phyloP scores from a whole-genome alignment of 495 filamentous ascomycete genomes.

The Penicillium goetzii region DNA sequence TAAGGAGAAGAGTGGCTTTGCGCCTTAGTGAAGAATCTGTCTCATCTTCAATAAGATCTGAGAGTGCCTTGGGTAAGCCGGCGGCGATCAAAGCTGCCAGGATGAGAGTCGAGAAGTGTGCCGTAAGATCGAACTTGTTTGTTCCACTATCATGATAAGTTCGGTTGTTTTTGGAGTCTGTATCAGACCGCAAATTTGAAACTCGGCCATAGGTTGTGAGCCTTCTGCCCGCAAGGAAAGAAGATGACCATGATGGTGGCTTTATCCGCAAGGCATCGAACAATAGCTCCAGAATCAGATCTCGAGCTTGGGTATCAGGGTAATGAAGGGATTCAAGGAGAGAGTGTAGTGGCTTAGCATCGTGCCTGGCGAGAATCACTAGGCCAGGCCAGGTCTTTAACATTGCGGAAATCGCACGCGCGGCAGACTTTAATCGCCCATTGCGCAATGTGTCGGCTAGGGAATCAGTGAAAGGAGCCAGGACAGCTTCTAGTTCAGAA shows the following conservation, averaged over 20 bases:
- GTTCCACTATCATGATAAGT: constrained; percentile 61
- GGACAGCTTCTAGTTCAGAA: constrained; percentile 76
- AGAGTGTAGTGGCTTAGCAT: constrained; percentile 80
- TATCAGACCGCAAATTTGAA: constrained; percentile 76
- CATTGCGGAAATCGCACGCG: constrained; percentile 83
- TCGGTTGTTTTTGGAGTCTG: constrained; percentile 48
- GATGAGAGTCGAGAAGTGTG: constrained; percentile 91
- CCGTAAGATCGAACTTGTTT: constrained; percentile 78
- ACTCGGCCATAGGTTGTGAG: constrained; percentile 95
- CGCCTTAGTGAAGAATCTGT: constrained; percentile 76
- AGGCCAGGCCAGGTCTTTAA: constrained; percentile 91
- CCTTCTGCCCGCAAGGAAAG: constrained; percentile 88
- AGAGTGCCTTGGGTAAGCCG: constrained; percentile 71
- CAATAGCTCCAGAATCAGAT: constrained; percentile 79
- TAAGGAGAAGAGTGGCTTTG: constrained; percentile 87
- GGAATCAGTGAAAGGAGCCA: constrained; percentile 88
- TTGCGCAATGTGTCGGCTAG: constrained; percentile 67
- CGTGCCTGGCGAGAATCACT: constrained; percentile 81
- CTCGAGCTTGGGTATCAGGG: constrained; percentile 64
- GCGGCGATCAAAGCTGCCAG: constrained; percentile 84
- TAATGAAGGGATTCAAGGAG: constrained; percentile 79
- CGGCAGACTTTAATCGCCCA: constrained; percentile 78
- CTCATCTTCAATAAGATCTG: constrained; percentile 68
- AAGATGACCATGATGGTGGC: constrained; percentile 93
- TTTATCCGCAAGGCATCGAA: constrained; percentile 94